phyloP scores from a whole-genome alignment of 768 basidiomycete species.

The Phlebiopsis flavidoalba region DNA sequence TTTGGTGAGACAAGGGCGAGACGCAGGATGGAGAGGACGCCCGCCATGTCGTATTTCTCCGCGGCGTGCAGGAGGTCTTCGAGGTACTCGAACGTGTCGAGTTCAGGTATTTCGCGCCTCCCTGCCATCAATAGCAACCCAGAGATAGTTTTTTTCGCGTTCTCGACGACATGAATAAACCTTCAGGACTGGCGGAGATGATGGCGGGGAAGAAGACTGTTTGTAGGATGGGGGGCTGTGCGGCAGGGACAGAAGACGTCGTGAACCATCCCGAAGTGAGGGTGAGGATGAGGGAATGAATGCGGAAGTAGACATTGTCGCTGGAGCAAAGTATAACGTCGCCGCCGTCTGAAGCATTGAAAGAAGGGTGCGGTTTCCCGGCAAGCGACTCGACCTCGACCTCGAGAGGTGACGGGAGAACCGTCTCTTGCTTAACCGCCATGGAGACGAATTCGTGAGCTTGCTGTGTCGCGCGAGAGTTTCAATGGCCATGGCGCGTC shows the following conservation, averaged over 20 bases:
- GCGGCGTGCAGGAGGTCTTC: constrained; percentile 35
- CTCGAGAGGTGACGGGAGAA: neutral
- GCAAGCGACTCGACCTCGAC: neutral
- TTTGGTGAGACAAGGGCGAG: constrained; percentile 34
- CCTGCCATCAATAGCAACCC: constrained; percentile 37
- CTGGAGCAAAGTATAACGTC: constrained; percentile 19
- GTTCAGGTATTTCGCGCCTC: constrained; percentile 34
- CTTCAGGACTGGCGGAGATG: constrained; percentile 4
- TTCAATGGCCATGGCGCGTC: neutral
- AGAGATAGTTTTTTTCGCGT: constrained; percentile 29
- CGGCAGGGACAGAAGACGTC: constrained; percentile 22
- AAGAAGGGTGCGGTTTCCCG: constrained; percentile 9
- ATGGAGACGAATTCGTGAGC: neutral
- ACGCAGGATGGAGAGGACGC: constrained; percentile 39
- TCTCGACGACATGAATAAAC: constrained; percentile 29
- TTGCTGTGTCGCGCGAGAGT: neutral
- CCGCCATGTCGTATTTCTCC: constrained; percentile 42
- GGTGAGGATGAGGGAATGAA: constrained; percentile 19
- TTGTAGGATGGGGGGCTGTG: constrained; percentile 7
- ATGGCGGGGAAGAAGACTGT: neutral
- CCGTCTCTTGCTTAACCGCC: neutral
- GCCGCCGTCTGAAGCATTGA: constrained; percentile 12
- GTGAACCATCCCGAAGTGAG: constrained; percentile 24
- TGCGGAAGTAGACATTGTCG: constrained; percentile 18
- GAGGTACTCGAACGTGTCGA: constrained; percentile 38